Base-by-base conservation (phyloP, 257 asterid species). In the Linderniella brevidens region DNA sequence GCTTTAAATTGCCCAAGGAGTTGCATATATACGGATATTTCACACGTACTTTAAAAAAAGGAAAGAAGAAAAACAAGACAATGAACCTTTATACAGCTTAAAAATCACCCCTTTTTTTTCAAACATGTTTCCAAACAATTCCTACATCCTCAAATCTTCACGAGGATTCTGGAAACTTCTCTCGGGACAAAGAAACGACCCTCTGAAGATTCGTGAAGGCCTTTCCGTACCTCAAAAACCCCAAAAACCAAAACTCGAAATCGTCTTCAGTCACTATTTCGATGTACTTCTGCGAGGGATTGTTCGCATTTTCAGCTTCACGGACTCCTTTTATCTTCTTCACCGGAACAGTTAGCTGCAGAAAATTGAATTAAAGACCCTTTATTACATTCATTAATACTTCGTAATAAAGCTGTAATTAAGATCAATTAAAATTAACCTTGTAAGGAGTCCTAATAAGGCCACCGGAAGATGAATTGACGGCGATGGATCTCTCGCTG, bases 201-300 rank as follows among this genome's bases (percentile, higher is more conserved):
- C 58, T 73, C 20, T 64, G 76, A 32, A 87, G 68, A 59, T 74
- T 80, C 35, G 53, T 9, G 29, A 87, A 61, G 35, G 96, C 96
- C 56, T 79, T 86, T 58, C 79, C 94, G 52, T 77, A 82, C 35
- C 95, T 80, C 18, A 82, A 77, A 63, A 86, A 82, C 11, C 97
- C 95, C 95, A 83, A 69, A n/a, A 87, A 83, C 95, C 97, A 87
- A 60, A 87, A 87, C 29, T 87, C 92, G 35, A 59, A 87, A 12
- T 61, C 48, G 53, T 87, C 95, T 46, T 77, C 58, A 0, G 95
- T 87, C 3, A 77, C 81, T 41, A 87, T 63, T 56, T 74, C 64
- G 16, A 87, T 75, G 65, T 79, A 87, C 73, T 77, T 83, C 14
- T 80, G 32, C 32, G 32, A 25, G 4, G 32, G 32, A 25, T 25